Conservation (phyloP, 164 flowering plant genomes). For the Annona cherimola region DNA sequence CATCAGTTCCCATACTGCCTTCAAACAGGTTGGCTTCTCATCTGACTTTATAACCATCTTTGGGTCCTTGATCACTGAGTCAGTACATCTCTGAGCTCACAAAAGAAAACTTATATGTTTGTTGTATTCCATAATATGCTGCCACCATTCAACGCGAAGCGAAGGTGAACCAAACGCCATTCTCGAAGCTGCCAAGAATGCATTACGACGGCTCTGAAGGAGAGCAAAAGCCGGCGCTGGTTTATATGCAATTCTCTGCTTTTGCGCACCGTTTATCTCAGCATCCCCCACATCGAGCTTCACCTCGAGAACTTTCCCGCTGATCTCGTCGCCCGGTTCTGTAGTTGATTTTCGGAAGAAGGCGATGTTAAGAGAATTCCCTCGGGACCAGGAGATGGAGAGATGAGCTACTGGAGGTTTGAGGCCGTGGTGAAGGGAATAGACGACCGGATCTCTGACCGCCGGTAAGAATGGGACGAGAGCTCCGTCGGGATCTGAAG, state of each 20-base stretch:
- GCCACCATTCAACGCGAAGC: too few relatives aligned
- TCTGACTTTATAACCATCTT: too few relatives aligned
- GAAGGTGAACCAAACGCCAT: too few relatives aligned
- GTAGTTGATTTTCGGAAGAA: slow-evolving; percentile 26
- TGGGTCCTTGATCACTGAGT: too few relatives aligned
- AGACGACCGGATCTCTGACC: slow-evolving; percentile 27
- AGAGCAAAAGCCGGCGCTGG: slow-evolving; percentile 84
- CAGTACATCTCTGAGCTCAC: too few relatives aligned
- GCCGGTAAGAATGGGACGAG: slow-evolving; percentile 43
- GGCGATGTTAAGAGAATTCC: slow-evolving; percentile 74
- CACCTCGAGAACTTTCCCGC: slow-evolving; percentile 86
- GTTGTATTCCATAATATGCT: too few relatives aligned
- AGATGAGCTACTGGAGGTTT: slow-evolving; percentile 56
- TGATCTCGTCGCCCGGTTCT: slow-evolving; percentile 20
- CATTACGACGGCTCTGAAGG: slow-evolving; percentile 75
- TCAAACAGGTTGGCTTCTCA: too few relatives aligned
- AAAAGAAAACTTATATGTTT: too few relatives aligned
- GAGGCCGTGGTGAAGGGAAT: slow-evolving; percentile 59
- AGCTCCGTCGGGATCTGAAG: slow-evolving; percentile 37
- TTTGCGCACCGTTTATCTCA: slow-evolving; percentile 47
- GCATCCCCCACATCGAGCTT: slow-evolving; percentile 45
- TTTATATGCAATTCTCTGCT: slow-evolving; percentile 75
- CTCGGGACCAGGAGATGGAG: slow-evolving; percentile 80
- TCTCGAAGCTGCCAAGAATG: too few relatives aligned
- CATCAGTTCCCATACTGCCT: too few relatives aligned